Evolutionary conservation across 768 basidiomycete species (phyloP), one percentile per base, ranked within the genome.

Genomic region (Lactarius akahatsu): DNA sequence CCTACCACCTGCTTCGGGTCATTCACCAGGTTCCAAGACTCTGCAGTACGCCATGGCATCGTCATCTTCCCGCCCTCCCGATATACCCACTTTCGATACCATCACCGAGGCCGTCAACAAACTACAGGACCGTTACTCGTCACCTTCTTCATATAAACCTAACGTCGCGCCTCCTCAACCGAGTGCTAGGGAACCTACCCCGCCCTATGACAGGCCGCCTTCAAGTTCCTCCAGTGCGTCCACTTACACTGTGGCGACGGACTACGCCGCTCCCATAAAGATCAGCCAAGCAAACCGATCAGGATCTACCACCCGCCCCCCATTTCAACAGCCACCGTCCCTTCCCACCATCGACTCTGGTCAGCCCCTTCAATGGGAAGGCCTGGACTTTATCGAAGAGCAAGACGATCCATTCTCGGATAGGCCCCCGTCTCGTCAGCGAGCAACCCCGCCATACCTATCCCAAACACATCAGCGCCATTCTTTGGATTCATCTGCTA

Each of bases 271-370:
- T 28, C 63, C 67, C 10, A 1, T 38, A 36, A 65, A 63, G 61
- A 32, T 66, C 43, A 40, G 34, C 38, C 59, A 58, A 34, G 43
- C 28, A 8, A 18, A 45, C 34, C 60, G 38, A 30, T 50, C 52
- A 9, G 52, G 43, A 23, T 20, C 55, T 55, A 56, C 47, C 45
- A 20, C 47, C 10, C 64, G 41, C n/a, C 41, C 47, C 23, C 41
- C 38, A 13, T 36, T 45, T 23, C 59, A 58, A 32, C 61, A 45
- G 16, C 59, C 47, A 15, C 59, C 69, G 3, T 57, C 54, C 57
- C 63, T 77, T 3, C 76, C 76, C 15, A 76, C 76, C 0, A 77
- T 77, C 59, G 71, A 73, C 62, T 76, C 76, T 20, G 76, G 76
- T 32, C 74, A 76, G 62, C 73, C 75, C 4, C 61, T 77, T 20